These are phyloP conservation scores for Jackrogersella minutella DNA, from an alignment of 495 filamentous ascomycete species.

Conservation along the genomic window DNA sequence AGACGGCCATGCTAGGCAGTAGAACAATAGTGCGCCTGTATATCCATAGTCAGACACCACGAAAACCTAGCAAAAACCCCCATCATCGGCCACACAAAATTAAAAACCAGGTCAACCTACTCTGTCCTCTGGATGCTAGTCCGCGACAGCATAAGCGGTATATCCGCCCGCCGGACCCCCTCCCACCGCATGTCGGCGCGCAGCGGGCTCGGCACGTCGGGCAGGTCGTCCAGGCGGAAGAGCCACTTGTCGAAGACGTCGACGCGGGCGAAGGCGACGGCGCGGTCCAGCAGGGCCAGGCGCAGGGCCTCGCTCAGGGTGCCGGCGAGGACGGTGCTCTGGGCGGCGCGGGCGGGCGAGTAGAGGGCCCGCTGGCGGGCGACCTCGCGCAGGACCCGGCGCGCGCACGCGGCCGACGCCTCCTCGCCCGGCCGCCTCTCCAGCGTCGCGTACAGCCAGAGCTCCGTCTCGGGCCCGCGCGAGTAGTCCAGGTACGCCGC, in stretches of 20 bases:
- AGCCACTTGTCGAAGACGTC: conserved; percentile 55
- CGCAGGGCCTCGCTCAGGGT: conserved; percentile 46
- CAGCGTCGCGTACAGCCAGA: conserved; percentile 65
- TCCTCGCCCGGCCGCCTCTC: not conserved
- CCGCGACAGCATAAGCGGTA: conserved; percentile 44
- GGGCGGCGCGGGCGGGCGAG: conserved; percentile 14
- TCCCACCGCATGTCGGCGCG: conserved; percentile 46
- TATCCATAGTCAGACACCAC: too few relatives aligned
- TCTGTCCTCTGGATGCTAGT: conserved; percentile 46
- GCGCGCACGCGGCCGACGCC: conserved; percentile 6
- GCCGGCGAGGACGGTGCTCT: conserved; percentile 41
- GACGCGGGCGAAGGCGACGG: conserved; percentile 34
- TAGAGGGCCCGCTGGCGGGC: conserved; percentile 30
- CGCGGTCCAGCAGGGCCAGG: conserved; percentile 28
- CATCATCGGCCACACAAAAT: too few relatives aligned
- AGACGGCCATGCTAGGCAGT: conserved; percentile 48
- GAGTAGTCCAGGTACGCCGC: conserved; percentile 67
- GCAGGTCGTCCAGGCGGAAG: conserved; percentile 46
- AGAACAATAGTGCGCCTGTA: conserved; percentile 47
- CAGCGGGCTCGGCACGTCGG: conserved; percentile 16
- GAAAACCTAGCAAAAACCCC: too few relatives aligned
- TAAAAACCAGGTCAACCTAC: conserved; percentile 41
- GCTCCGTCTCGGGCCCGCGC: conserved; percentile 65
- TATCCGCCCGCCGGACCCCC: conserved; percentile 42
- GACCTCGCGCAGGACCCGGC: conserved; percentile 27